Evolutionary conservation across 2,329 filamentous ascomycete genomes (phyloP).

Genomic region (Apiospora pterosperma): DNA sequence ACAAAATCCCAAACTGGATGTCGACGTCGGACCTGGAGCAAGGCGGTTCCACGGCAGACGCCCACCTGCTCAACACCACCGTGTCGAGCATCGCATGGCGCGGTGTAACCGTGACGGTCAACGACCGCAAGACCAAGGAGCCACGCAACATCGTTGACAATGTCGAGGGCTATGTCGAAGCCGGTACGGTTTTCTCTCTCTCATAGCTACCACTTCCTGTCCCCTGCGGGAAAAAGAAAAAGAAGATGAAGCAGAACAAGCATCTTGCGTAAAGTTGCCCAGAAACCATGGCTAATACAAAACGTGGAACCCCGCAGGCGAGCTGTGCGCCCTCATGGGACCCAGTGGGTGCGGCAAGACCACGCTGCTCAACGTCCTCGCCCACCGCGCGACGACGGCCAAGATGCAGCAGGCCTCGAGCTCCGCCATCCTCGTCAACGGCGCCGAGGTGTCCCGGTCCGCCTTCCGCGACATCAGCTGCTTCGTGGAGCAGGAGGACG

Average conservation of each 20-base stretch:
- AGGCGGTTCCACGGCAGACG: conserved; percentile 26
- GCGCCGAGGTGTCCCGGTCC: conserved; percentile 45
- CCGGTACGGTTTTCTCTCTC: conserved; percentile 44
- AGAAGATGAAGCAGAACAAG: neutral
- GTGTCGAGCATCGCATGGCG: conserved; percentile 66
- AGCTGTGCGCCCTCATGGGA: conserved; percentile 79
- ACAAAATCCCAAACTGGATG: neutral
- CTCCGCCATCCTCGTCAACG: conserved; percentile 60
- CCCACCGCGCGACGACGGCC: conserved; percentile 57
- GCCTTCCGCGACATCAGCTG: conserved; percentile 64
- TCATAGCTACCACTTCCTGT: too few species aligned
- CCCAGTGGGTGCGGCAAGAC: conserved; percentile 71
- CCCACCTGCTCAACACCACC: conserved; percentile 59
- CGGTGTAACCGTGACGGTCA: conserved; percentile 66
- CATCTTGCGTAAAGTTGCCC: too few species aligned
- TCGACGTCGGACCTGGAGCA: conserved; percentile 20
- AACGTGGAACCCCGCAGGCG: conserved; percentile 40
- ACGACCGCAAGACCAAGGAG: conserved; percentile 63
- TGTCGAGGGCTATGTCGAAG: conserved; percentile 61
- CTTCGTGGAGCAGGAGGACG: conserved; percentile 88
- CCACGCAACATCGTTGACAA: conserved; percentile 60
- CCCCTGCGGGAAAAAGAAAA: too few species aligned
- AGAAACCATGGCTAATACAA: conserved; percentile 8
- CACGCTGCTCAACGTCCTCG: conserved; percentile 77
- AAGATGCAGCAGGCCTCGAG: conserved; percentile 43